Conservation (phyloP, 2,329 filamentous ascomycete species). For the Colletotrichum higginsianum region DNA sequence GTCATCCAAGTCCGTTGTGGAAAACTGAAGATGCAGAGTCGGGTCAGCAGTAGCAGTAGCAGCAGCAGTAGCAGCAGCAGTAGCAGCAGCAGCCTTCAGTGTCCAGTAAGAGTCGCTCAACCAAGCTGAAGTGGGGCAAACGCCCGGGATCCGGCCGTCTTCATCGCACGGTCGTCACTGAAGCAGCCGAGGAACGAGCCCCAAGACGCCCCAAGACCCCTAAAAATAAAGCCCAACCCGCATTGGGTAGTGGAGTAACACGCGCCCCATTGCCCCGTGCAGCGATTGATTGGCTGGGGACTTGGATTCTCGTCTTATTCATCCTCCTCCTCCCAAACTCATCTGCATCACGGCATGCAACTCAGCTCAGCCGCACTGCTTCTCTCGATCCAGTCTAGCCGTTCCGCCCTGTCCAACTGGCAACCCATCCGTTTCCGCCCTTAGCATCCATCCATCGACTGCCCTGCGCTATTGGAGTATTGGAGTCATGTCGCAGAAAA, state of each 20-base stretch:
- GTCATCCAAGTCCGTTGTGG: no score
- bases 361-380: constrained; percentile 41
- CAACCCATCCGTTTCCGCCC: constrained; percentile 5
- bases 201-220: constrained; percentile 28
- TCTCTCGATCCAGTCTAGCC: constrained; percentile 38
- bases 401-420: neutral
- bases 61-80: no score
- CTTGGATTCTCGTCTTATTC: constrained; percentile 2
- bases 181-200: constrained; percentile 29
- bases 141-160: neutral
- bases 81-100: neutral
- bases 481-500: constrained; percentile 36
- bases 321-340: neutral
- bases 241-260: constrained; percentile 13
- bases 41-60: neutral
- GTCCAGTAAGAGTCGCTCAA: neutral
- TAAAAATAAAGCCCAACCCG: constrained; percentile 37
- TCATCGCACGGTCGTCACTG: constrained; percentile 27
- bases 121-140: neutral
- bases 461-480: constrained; percentile 5
- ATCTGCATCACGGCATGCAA: constrained; percentile 8
- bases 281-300: constrained; percentile 3
- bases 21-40: neutral
- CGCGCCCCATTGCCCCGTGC: neutral
- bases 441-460: constrained; percentile 21